phyloP scores from a whole-genome alignment of 352 stramenopile genomes.

The Globisporangium cederbergense region DNA sequence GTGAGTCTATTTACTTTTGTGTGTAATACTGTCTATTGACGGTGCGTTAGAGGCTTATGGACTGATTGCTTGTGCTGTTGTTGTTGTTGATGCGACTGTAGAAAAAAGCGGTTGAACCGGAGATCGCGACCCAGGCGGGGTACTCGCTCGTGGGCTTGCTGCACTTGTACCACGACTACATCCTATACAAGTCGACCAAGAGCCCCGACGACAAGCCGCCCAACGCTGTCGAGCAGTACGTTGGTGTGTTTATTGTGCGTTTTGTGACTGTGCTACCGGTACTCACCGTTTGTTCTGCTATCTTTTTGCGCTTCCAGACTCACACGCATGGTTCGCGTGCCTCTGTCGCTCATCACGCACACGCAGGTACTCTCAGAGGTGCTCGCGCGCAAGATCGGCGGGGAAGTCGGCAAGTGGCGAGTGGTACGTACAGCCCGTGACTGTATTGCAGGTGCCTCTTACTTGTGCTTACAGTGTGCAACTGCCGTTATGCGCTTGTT shows the following conservation, averaged over 20 bases:
- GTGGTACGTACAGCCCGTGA: constrained; percentile 31
- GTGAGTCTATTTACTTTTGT: constrained; percentile 22
- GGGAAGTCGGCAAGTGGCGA: constrained; percentile 66
- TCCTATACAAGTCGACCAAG: constrained; percentile 62
- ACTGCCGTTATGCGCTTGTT: background rate
- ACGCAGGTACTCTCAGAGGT: constrained; percentile 81
- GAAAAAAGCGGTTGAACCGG: constrained; percentile 54
- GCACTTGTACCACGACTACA: constrained; percentile 80
- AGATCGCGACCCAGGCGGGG: constrained; percentile 67
- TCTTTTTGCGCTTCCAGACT: constrained; percentile 28
- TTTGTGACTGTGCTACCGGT: background rate
- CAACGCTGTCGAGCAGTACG: constrained; percentile 27
- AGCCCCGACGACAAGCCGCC: constrained; percentile 14
- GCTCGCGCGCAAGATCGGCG: constrained; percentile 61
- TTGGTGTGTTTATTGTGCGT: background rate
- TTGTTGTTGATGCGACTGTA: constrained; percentile 16
- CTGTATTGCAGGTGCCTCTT: background rate
- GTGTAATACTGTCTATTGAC: background rate
- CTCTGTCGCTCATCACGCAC: constrained; percentile 74
- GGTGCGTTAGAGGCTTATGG: background rate
- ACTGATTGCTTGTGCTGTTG: background rate
- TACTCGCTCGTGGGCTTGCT: constrained; percentile 78
- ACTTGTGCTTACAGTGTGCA: background rate
- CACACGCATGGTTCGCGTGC: constrained; percentile 55
- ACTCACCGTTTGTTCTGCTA: background rate